Percentiles rank a stretch among this genome's conserved stretches.
Conservation (phyloP, 225 moss, liverwort and hornwort genomes). For the Bryum argenteum region DNA sequence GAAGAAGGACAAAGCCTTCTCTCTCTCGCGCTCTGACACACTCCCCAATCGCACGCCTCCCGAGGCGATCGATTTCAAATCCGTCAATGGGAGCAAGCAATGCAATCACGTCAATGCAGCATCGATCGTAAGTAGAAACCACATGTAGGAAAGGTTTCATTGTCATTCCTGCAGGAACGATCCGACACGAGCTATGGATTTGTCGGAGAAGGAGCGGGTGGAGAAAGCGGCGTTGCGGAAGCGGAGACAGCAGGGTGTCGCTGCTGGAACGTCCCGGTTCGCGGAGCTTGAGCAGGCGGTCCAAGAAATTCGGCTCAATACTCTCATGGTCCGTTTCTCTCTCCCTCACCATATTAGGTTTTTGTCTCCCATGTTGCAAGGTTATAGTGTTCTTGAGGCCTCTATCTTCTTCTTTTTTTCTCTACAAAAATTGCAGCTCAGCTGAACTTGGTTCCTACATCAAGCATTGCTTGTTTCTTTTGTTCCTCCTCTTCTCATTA, state of each 20-base stretch:
- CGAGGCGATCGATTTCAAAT: background rate
- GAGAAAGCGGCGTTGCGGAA: constrained; percentile 68
- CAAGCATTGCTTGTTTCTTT: background rate
- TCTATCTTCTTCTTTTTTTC: background rate
- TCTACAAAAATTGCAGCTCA: background rate
- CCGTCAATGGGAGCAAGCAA: constrained; percentile 25
- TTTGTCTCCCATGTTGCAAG: background rate
- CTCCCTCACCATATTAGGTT: constrained; percentile 16
- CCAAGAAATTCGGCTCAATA: constrained; percentile 65
- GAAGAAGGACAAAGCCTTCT: no score
- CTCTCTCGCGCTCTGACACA: background rate
- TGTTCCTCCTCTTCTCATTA: background rate
- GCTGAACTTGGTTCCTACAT: background rate
- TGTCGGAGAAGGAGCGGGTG: constrained; percentile 53
- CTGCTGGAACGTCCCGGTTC: constrained; percentile 60
- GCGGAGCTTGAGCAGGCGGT: constrained; percentile 64
- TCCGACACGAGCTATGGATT: constrained; percentile 51
- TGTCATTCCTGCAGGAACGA: no score
- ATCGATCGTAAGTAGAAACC: background rate
- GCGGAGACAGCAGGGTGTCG: constrained; percentile 65
- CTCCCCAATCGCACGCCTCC: background rate
- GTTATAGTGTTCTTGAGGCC: background rate
- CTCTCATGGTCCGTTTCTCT: constrained; percentile 38
- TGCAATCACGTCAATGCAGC: constrained; percentile 29
- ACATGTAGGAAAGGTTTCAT: background rate